Conservation (phyloP, 768 basidiomycete species). For the Boletus coccyginus region DNA sequence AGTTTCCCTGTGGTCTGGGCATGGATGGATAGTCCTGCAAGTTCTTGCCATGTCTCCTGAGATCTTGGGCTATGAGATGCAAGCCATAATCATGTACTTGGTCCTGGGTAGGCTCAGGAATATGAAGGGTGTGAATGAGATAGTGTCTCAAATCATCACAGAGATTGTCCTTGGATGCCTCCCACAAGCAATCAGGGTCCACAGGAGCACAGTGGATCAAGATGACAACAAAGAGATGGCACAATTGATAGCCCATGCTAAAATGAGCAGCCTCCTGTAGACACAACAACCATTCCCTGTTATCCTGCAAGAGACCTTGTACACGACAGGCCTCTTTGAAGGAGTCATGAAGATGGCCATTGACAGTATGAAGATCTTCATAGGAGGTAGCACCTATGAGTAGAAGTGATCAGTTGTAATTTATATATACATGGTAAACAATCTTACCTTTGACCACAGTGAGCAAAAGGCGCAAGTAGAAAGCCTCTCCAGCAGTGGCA, state of each 20-base stretch:
- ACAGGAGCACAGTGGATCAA: slow-evolving; percentile 14
- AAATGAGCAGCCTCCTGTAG: slow-evolving; percentile 35
- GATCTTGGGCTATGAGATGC: neutral
- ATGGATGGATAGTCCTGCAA: neutral
- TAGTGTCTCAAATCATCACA: slow-evolving; percentile 3
- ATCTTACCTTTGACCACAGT: slow-evolving; percentile 30
- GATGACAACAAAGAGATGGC: neutral
- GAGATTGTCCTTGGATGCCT: neutral
- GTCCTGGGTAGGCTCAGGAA: neutral
- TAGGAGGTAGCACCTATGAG: slow-evolving; percentile 1
- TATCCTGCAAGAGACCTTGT: slow-evolving; percentile 44
- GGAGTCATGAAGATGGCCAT: slow-evolving; percentile 19
- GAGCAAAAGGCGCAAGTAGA: slow-evolving; percentile 40
- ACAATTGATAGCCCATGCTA: neutral
- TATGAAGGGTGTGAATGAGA: neutral
- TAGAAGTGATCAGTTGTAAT: no score
- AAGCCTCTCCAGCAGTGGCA: slow-evolving; percentile 34
- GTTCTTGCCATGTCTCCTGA: neutral
- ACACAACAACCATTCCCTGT: slow-evolving; percentile 43
- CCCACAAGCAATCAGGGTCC: slow-evolving; percentile 17
- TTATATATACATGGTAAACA: no score
- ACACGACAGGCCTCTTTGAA: slow-evolving; percentile 42
- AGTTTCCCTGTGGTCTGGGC: neutral
- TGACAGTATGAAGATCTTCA: neutral
- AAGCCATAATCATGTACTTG: neutral